phyloP scores from a whole-genome alignment of 2,329 filamentous ascomycete species.

The Pseudocercospora fijiensis region DNA sequence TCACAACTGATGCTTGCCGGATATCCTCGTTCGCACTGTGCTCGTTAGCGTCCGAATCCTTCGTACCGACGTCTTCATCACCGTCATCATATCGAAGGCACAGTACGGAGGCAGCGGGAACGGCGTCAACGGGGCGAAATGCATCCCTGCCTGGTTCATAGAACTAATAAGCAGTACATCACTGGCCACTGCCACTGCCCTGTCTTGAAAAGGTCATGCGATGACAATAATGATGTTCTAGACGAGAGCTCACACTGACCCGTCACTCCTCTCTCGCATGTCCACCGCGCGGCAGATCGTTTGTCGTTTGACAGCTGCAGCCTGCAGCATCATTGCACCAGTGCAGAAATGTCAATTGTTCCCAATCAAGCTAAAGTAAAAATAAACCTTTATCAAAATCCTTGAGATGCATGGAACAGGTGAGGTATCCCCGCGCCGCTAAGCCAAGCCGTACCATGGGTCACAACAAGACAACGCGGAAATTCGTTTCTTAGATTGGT shows the following conservation, averaged over 20 bases:
- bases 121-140: neutral
- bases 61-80: neutral
- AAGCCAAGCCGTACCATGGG: neutral
- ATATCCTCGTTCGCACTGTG: neutral
- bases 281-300: neutral
- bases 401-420: neutral
- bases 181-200: no score
- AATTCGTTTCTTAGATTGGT: neutral
- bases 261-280: neutral
- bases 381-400: neutral
- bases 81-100: constrained; percentile 1
- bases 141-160: neutral
- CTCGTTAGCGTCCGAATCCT: neutral
- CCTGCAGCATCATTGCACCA: neutral
- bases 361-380: neutral
- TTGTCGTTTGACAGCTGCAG: neutral
- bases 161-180: neutral
- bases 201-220: neutral
- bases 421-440: no score
- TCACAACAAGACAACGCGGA: neutral
- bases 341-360: neutral
- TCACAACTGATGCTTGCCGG: neutral
- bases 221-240: neutral
- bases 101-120: neutral
- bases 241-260: neutral